Evolutionary conservation across 2,329 filamentous ascomycete genomes (phyloP).

Genomic region (Colletotrichum abscissum): DNA sequence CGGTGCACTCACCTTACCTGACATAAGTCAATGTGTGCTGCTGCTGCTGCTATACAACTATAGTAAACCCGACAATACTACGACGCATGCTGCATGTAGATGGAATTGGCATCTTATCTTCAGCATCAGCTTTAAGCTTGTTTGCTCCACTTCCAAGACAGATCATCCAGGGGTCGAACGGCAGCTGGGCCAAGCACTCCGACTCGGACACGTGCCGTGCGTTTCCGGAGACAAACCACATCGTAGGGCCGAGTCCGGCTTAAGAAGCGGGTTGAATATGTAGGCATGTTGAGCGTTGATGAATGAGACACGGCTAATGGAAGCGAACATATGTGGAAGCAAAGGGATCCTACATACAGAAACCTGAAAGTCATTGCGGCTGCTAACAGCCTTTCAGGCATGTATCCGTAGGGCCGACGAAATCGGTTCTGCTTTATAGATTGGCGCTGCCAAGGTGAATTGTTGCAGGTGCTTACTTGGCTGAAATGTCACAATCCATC

Average conservation of each 20-base stretch:
- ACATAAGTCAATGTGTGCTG: too few relatives aligned
- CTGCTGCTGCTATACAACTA: too few relatives aligned
- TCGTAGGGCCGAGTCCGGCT: not conserved
- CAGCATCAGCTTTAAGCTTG: not conserved
- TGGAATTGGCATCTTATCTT: not conserved
- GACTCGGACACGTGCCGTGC: not conserved
- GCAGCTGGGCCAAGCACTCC: not conserved
- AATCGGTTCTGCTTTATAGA: not conserved
- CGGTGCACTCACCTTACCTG: too few relatives aligned
- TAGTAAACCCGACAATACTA: too few relatives aligned
- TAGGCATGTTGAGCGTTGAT: not conserved
- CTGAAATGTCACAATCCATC: not conserved
- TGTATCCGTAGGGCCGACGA: not conserved
- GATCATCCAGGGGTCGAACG: not conserved
- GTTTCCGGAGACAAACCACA: not conserved
- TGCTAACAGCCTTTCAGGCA: not conserved
- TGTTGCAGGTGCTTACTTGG: not conserved
- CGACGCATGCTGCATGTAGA: too few relatives aligned
- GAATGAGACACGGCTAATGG: not conserved
- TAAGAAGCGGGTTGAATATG: not conserved
- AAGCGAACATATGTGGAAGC: too few relatives aligned
- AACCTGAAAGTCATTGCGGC: not conserved
- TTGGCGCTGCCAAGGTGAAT: not conserved
- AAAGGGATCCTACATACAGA: too few relatives aligned
- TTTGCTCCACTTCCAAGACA: conserved; percentile 5